Evolutionary conservation across 2,329 filamentous ascomycete genomes (phyloP).

Genomic region (Stachybotrys elegans): DNA sequence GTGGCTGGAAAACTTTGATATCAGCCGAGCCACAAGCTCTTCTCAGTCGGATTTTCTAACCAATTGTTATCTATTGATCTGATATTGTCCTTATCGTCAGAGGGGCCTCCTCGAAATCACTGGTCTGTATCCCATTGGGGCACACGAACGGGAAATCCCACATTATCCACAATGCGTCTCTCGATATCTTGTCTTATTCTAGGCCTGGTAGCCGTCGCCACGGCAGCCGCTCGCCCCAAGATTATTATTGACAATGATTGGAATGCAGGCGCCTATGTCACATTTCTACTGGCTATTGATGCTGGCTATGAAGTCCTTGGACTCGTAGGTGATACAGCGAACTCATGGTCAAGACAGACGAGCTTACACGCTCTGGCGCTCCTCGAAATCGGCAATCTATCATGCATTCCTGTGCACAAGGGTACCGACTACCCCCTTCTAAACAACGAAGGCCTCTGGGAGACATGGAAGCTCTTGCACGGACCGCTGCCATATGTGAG

Average conservation of each 20-base stretch:
- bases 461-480: constrained; percentile 37
- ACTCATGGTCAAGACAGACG: constrained; percentile 39
- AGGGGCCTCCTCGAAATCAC: too few species aligned
- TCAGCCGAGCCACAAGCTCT: too few species aligned
- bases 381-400: constrained; percentile 38
- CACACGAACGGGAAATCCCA: too few species aligned
- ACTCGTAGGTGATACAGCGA: constrained; percentile 31
- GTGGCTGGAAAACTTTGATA: too few species aligned
- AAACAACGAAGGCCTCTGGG: constrained; percentile 37
- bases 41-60: too few species aligned
- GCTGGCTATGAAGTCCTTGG: constrained; percentile 39
- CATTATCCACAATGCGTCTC: too few species aligned
- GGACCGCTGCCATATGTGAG: constrained; percentile 30
- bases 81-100: too few species aligned
- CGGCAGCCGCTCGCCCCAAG: neutral
- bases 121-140: too few species aligned
- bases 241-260: constrained; percentile 41
- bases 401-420: constrained; percentile 42
- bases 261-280: constrained; percentile 34
- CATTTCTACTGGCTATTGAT: constrained; percentile 37
- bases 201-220: neutral
- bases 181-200: too few species aligned
- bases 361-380: constrained; percentile 40
- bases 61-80: too few species aligned
- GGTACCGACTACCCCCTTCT: constrained; percentile 41